Evolutionary conservation across 2,329 filamentous ascomycete species (phyloP).

Genomic region (Zymoseptoria brevis): DNA sequence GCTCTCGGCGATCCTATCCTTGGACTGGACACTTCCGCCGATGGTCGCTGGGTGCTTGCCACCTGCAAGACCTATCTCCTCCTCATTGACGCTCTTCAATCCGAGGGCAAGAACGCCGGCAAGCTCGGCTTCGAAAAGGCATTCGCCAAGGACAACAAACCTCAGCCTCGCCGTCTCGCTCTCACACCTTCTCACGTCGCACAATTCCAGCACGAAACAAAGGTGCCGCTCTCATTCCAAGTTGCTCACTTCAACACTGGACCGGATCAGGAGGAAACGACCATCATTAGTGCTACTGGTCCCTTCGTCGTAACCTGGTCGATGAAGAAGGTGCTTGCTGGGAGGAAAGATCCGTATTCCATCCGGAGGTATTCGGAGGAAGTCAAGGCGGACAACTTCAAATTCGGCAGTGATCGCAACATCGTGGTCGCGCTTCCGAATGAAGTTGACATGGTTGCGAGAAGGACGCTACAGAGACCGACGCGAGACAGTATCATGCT

Average conservation of each 20-base stretch:
- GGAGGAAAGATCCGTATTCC: slow-evolving; percentile 78
- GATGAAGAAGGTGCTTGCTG: slow-evolving; percentile 76
- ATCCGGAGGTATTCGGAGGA: slow-evolving; percentile 96
- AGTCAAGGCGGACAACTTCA: slow-evolving; percentile 97
- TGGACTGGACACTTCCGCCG: slow-evolving; percentile 88
- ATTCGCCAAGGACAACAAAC: slow-evolving; percentile 88
- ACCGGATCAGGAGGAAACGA: slow-evolving; percentile 68
- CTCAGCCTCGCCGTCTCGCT: slow-evolving; percentile 81
- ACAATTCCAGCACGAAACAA: slow-evolving; percentile 95
- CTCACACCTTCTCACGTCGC: slow-evolving; percentile 88
- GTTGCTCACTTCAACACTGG: slow-evolving; percentile 91
- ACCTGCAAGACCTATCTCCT: slow-evolving; percentile 93
- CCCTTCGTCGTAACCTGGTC: slow-evolving; percentile 97
- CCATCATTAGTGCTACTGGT: slow-evolving; percentile 92
- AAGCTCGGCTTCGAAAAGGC: slow-evolving; percentile 95
- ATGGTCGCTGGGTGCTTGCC: slow-evolving; percentile 90
- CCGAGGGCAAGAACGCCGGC: slow-evolving; percentile 89
- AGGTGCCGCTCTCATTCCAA: slow-evolving; percentile 77
- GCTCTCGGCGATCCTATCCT: slow-evolving; percentile 92
- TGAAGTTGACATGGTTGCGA: slow-evolving; percentile 95
- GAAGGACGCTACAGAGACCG: slow-evolving; percentile 73
- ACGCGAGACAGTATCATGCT: slow-evolving; percentile 78
- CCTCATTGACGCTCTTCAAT: slow-evolving; percentile 84
- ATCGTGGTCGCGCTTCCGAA: slow-evolving; percentile 95
- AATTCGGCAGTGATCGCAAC: slow-evolving; percentile 93